Evolutionary conservation across 1,139 yeast genomes (phyloP).

Genomic region (Saccharomyces hybrid): DNA sequence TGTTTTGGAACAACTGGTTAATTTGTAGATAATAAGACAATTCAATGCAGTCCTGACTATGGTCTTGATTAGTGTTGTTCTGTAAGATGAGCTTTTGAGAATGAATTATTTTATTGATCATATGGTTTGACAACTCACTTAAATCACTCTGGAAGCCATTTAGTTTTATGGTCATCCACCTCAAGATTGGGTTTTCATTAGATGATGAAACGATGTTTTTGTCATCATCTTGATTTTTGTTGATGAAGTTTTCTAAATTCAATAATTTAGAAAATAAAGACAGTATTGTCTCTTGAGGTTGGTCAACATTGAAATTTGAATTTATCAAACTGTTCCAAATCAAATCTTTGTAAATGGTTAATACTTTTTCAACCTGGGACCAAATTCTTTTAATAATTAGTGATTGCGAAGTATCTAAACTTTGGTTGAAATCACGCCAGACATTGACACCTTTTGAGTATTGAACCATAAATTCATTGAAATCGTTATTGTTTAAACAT

Average conservation of each 20-base stretch:
- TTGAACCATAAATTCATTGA: conserved; percentile 61
- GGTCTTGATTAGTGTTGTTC: conserved; percentile 25
- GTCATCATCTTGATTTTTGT: conserved; percentile 2
- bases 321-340: conserved; percentile 52
- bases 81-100: conserved; percentile 30
- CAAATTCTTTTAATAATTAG: conserved; percentile 48
- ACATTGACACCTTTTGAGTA: conserved; percentile 46
- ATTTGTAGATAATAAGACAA: conserved; percentile 23
- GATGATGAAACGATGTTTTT: conserved; percentile 4
- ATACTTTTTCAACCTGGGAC: conserved; percentile 56
- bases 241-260: conserved; percentile 41
- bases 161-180: conserved; percentile 49
- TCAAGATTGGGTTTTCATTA: conserved; percentile 53
- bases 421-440: neutral
- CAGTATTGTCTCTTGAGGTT: conserved; percentile 41
- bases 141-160: conserved; percentile 35
- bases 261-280: conserved; percentile 50
- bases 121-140: conserved; percentile 30
- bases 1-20: conserved; percentile 16
- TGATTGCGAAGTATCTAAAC: neutral
- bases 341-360: conserved; percentile 54
- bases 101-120: conserved; percentile 33
- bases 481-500: conserved; percentile 54
- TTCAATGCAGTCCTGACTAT: conserved; percentile 23
- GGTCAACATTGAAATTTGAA: conserved; percentile 18